Base-by-base conservation (phyloP, 2,329 filamentous ascomycete species). In the Scedosporium aurantiacum region DNA sequence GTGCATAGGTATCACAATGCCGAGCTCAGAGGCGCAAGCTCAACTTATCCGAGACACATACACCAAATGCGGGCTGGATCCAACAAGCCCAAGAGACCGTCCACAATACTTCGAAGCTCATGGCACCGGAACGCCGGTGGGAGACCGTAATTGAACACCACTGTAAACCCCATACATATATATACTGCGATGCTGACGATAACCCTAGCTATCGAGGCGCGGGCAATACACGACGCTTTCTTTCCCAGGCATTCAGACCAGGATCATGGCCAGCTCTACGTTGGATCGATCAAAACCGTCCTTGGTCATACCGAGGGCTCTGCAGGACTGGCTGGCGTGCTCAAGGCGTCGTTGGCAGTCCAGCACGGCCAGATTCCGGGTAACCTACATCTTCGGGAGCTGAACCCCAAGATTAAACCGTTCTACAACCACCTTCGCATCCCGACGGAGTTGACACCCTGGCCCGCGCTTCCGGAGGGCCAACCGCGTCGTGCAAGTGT, bases 1-100 rank as follows among this genome's bases (percentile, higher is more conserved):
- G 32, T 37, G 14, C 3, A 14, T 63, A 2, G 74, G 76, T 1
- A 71, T 79, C 60, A 74, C 76, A 1, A 67, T 74, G 61, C 74
- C 78, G 0, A 72, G 64, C 28, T 62, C 60, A 5, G 57, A 61
- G 2, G 70, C 67, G 28, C 75, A 78, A 47, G 69, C 66, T 5
- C 63, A 59, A 0, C 60, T 74, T 1, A 75, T 74, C 60, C 61
- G 66, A 61, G 63, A 65, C 4, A 68, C 69, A 0, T 77, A 77
- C 52, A 12, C 45, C 7, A 63, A 63, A 1, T 60, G 60, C 63
- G 70, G 57, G 56, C 64, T 12, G 57, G 66, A 59, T 61, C 67
- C 58, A 65, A 70, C 50, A 69, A 71, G 61, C 66, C 65, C 5
- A 69, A 71, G 50, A 70, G 70, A 37, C 32, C 32, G 32, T 37